Evolutionary conservation across 179 eudicot species (phyloP), one percentile per base, ranked within the genome.

Genomic region (Monotropa hypopitys): DNA sequence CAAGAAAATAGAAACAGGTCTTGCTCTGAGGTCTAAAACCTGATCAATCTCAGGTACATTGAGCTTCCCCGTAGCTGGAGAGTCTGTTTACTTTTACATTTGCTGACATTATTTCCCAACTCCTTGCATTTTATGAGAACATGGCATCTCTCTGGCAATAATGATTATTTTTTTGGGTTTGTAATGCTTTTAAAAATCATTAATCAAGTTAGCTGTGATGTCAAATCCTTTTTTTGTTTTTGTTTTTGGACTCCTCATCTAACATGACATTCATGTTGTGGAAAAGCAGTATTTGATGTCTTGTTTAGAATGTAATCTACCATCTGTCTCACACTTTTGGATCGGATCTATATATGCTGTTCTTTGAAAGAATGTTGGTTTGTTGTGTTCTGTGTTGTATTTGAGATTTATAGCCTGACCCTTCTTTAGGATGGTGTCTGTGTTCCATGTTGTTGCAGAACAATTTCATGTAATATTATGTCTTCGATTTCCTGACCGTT

Each of bases 1-100:
- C 72, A 91, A 93, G 87, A 88, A 85, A 82, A 91, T 94, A 56
- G 98, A 93, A 85, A 88, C 90, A 0, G 99, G 99, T 72, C 84
- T 96, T 75, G 86, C 89, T 68, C 38, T 84, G 46, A 89, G 74
- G 80, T 77, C 89, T 8, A 84, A 80, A 76, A 85, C 89, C 72
- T 92, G 85, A 83, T 56, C 30, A 40, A 67, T 26, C 30, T 72
- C 40, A 57, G 65, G 69, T 35, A 20, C 63, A 20, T 49, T 5
- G 73, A 32, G 62, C 76, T 49, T 50, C 62, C 45, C 26, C 32
- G 40, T 49, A 50, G 61, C 62, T 72, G 38, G 26, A 72, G 49
- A 72, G 50, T 72, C 50, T 12, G 1, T 72, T 72, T 72, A 13
- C 13, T 21, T 16, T 49, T 50, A 8, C 75, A 18, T 70, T 11